A percentile compares a stretch with the other conserved stretches of the same genome.
phyloP scores from a whole-genome alignment of 495 filamentous ascomycete genomes.

The Talaromyces wortmannii region DNA sequence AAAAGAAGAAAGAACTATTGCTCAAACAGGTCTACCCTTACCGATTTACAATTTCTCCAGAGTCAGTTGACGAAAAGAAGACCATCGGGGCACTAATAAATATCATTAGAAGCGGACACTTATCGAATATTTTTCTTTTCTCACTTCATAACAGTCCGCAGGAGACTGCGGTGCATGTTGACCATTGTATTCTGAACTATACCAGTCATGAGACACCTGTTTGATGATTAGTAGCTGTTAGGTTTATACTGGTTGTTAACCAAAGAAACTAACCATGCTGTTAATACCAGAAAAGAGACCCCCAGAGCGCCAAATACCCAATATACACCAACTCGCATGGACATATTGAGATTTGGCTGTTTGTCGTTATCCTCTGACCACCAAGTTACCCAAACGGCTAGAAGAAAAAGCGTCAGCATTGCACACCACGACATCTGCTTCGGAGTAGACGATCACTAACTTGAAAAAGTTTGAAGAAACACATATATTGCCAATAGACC shows the following conservation, averaged over 20 bases:
- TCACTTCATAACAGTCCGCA: background rate
- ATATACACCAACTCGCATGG: background rate
- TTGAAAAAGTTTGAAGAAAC: constrained; percentile 39
- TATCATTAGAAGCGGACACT: background rate
- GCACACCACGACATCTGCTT: background rate
- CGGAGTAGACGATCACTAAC: constrained; percentile 6
- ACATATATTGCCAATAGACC: constrained; percentile 29
- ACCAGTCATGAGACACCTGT: background rate
- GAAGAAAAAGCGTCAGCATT: background rate
- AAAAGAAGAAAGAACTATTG: too few species aligned
- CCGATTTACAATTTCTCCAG: constrained; percentile 37
- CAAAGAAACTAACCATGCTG: background rate
- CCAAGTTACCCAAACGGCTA: background rate
- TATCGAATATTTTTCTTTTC: background rate
- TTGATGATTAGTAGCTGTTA: background rate
- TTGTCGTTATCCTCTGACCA: background rate
- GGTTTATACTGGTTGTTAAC: background rate
- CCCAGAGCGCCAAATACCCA: background rate
- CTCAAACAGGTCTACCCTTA: constrained; percentile 23
- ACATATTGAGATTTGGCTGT: background rate
- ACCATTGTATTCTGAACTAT: background rate
- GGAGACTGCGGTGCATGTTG: background rate
- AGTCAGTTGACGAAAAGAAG: constrained; percentile 39
- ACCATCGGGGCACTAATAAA: constrained; percentile 28
- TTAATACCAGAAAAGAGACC: background rate